Evolutionary conservation across 148 eudicot species (phyloP).

Genomic region (Amaranthus palmeri): DNA sequence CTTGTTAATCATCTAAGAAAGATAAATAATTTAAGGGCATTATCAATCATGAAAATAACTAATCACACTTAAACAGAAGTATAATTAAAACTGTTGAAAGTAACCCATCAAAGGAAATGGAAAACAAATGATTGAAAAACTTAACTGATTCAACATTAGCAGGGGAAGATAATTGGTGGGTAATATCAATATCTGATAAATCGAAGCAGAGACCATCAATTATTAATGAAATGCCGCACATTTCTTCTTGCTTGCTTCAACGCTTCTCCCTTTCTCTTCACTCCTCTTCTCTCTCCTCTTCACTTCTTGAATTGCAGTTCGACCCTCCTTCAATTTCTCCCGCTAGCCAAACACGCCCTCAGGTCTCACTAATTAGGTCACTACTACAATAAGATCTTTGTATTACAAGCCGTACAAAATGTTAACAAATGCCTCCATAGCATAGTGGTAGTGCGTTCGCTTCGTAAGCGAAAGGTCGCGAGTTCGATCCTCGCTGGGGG

Average conservation of each 20-base stretch:
- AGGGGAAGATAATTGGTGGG: constrained; percentile 16
- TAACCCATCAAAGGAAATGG: neutral
- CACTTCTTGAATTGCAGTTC: neutral
- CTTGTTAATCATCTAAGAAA: neutral
- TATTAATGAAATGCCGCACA: constrained; percentile 89
- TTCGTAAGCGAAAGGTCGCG: constrained; percentile 66
- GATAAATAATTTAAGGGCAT: neutral
- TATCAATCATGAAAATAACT: neutral
- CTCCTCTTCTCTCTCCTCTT: constrained; percentile 1
- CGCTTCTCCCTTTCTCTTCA: constrained; percentile 8
- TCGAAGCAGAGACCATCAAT: constrained; percentile 48
- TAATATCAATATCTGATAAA: constrained; percentile 18
- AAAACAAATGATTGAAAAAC: neutral
- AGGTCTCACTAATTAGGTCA: too few relatives aligned
- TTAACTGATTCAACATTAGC: constrained; percentile 40
- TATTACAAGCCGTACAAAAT: neutral
- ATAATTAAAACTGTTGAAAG: neutral
- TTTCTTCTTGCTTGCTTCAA: constrained; percentile 8
- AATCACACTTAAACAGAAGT: neutral
- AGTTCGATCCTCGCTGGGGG: constrained; percentile 64
- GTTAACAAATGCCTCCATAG: constrained; percentile 37
- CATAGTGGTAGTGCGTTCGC: constrained; percentile 75
- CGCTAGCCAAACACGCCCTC: too few relatives aligned
- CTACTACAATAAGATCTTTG: neutral
- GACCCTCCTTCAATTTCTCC: too few relatives aligned